These are phyloP conservation scores for Monsonia emarginata DNA, from an alignment of 441 rosid species.

Conservation along the genomic window DNA sequence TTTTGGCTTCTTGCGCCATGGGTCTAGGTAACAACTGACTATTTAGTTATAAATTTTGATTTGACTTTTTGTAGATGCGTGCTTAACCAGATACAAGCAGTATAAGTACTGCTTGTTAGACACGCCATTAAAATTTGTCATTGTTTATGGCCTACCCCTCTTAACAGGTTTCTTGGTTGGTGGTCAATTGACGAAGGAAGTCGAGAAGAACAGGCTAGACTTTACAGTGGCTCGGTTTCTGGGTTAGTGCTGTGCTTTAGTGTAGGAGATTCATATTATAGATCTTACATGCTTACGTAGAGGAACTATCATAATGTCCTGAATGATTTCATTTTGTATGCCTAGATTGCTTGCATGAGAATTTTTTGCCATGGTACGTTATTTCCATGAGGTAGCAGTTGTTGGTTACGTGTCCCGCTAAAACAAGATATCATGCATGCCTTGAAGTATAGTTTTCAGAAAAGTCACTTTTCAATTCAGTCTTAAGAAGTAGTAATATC, in stretches of 20 bases:
- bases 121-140: not conserved
- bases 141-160: conserved; percentile 12
- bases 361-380: too few species aligned
- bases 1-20: conserved; percentile 47
- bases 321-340: not conserved
- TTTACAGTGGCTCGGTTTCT: conserved; percentile 39
- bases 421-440: too few species aligned
- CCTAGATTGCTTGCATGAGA: too few species aligned
- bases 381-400: too few species aligned
- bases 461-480: too few species aligned
- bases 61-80: not conserved
- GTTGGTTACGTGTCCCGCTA: too few species aligned
- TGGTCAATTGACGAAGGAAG: conserved; percentile 74
- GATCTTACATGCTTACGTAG: not conserved
- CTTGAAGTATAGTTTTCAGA: too few species aligned
- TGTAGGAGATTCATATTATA: not conserved
- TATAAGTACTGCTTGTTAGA: conserved; percentile 2
- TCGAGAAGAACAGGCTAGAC: conserved; percentile 51
- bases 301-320: too few species aligned
- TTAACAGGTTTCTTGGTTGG: conserved; percentile 51
- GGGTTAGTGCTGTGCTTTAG: conserved; percentile 32
- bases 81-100: not conserved
- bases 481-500: too few species aligned
- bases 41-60: conserved; percentile 4
- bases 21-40: conserved; percentile 36